Conservation (phyloP, 192 early-diverging fungal species). For the Ambispora gerdemannii region DNA sequence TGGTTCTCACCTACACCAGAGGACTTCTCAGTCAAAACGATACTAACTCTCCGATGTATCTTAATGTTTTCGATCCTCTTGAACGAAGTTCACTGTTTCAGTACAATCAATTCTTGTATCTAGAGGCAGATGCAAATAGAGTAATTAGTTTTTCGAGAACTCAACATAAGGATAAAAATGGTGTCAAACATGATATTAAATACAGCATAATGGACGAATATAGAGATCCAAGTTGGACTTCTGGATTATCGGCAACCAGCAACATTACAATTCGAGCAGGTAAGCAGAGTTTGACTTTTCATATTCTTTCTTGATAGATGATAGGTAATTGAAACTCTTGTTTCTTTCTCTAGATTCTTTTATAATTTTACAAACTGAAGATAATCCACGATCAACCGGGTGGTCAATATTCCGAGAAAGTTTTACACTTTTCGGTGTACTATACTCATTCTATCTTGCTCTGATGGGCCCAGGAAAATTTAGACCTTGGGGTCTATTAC, state of each 20-base stretch:
- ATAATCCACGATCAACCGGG: not conserved
- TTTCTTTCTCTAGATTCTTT: constrained; percentile 4
- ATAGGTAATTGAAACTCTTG: no score
- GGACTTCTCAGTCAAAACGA: not conserved
- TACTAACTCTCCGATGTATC: not conserved
- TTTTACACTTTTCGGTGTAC: constrained; percentile 22
- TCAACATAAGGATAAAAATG: not conserved
- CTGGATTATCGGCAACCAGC: not conserved
- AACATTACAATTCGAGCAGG: constrained; percentile 14
- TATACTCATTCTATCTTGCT: not conserved
- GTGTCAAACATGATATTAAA: not conserved
- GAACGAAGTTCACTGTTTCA: not conserved
- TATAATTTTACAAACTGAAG: not conserved
- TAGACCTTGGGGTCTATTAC: constrained; percentile 21
- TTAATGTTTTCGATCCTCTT: constrained; percentile 28
- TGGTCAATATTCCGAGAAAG: not conserved
- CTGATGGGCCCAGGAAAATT: constrained; percentile 19
- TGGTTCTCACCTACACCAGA: not conserved
- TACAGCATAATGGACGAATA: constrained; percentile 23
- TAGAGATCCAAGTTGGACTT: constrained; percentile 1
- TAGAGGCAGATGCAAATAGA: constrained; percentile 21
- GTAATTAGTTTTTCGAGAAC: constrained; percentile 13
- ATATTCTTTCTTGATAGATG: no score
- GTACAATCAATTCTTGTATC: not conserved
- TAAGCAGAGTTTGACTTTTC: constrained; percentile 5